Evolutionary conservation across 1,284 basidiomycete genomes (phyloP).

Genomic region (Porphyrellus sp.): DNA sequence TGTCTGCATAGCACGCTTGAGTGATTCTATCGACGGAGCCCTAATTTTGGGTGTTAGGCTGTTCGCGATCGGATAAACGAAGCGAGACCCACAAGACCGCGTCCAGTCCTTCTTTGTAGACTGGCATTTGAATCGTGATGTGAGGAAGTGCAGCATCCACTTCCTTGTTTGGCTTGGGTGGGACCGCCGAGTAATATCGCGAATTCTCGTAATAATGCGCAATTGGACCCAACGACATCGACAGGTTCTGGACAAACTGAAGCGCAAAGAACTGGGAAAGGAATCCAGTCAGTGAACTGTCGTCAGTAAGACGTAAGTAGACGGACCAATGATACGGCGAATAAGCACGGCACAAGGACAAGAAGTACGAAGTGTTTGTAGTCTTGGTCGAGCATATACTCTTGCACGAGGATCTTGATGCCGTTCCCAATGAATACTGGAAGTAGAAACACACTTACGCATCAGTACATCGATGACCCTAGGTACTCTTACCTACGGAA

Average conservation of each 20-base stretch:
- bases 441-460: slow-evolving; percentile 18
- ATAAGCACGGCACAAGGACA: slow-evolving; percentile 62
- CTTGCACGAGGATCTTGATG: slow-evolving; percentile 55
- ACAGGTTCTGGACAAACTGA: slow-evolving; percentile 58
- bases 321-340: slow-evolving; percentile 69
- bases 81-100: slow-evolving; percentile 57
- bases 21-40: slow-evolving; percentile 70
- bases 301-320: not conserved
- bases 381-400: slow-evolving; percentile 65
- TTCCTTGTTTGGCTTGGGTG: slow-evolving; percentile 56
- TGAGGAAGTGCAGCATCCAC: slow-evolving; percentile 65
- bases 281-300: not conserved
- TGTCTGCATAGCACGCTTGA: slow-evolving; percentile 85
- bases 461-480: slow-evolving; percentile 1
- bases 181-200: slow-evolving; percentile 64
- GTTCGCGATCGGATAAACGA: slow-evolving; percentile 1
- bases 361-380: slow-evolving; percentile 64
- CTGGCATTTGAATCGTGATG: slow-evolving; percentile 75
- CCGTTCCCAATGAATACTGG: slow-evolving; percentile 65
- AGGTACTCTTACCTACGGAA: slow-evolving; percentile 49
- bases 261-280: slow-evolving; percentile 56
- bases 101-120: slow-evolving; percentile 74
- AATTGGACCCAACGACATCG: slow-evolving; percentile 67
- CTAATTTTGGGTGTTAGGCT: slow-evolving; percentile 36
- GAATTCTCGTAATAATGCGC: slow-evolving; percentile 75